Percentiles rank a stretch among this genome's conserved stretches.
Evolutionary conservation across 2,329 filamentous ascomycete species (phyloP).

Genomic region (Xenoacremonium recifei): DNA sequence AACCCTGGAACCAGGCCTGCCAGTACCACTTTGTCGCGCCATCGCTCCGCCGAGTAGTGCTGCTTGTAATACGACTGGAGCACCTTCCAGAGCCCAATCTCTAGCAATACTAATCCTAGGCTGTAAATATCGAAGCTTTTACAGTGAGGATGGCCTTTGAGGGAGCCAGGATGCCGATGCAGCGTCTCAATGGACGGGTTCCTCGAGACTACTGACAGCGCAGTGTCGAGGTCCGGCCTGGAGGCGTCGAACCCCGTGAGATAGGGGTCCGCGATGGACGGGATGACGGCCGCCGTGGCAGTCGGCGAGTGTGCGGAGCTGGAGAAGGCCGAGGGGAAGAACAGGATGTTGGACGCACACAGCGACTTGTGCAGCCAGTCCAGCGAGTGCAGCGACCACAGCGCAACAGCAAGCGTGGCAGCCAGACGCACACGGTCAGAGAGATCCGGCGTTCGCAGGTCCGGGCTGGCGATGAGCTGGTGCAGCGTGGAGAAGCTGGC

Average conservation of each 20-base stretch:
- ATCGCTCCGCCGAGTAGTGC: conserved; percentile 41
- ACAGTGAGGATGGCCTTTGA: conserved; percentile 40
- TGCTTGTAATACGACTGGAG: conserved; percentile 40
- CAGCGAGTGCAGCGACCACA: conserved; percentile 51
- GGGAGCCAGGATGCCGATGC: conserved; percentile 45
- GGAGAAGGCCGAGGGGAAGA: conserved; percentile 46
- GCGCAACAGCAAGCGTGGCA: conserved; percentile 39
- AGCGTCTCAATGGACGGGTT: conserved; percentile 43
- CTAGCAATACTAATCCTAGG: conserved; percentile 48
- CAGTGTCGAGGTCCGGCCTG: conserved; percentile 49
- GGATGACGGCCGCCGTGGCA: conserved; percentile 35
- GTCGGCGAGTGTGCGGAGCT: conserved; percentile 27
- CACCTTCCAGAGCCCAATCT: conserved; percentile 49
- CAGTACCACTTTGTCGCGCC: conserved; percentile 41
- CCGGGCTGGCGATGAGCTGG: conserved; percentile 36
- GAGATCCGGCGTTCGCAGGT: conserved; percentile 45
- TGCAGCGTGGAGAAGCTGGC: conserved; percentile 38
- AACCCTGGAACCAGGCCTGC: conserved; percentile 40
- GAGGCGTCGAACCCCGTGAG: conserved; percentile 56
- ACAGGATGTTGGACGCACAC: conserved; percentile 52
- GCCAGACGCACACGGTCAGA: conserved; percentile 42
- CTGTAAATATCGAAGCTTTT: conserved; percentile 54
- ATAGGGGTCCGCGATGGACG: conserved; percentile 42
- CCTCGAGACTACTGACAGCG: conserved; percentile 45
- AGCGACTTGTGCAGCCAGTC: conserved; percentile 59